Conservation (phyloP, 345 rosid genomes). For the Dipteronia sinensis region DNA sequence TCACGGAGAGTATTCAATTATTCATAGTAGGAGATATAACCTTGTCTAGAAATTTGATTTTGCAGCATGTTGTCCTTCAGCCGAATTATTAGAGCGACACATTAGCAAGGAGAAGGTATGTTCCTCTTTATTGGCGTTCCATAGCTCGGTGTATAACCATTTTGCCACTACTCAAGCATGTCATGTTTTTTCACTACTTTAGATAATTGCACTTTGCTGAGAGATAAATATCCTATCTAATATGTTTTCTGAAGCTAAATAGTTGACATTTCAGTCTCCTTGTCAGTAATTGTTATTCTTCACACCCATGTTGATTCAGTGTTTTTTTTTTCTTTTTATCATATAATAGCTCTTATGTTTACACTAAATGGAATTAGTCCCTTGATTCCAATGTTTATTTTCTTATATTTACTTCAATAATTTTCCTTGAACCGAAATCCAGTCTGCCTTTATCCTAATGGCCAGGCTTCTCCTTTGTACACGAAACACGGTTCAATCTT, state of each 20-base stretch:
- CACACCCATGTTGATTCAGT: not conserved
- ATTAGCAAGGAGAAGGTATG: constrained; percentile 24
- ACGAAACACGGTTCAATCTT: not conserved
- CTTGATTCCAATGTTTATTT: not conserved
- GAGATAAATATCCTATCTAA: too few species aligned
- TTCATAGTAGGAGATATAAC: constrained; percentile 11
- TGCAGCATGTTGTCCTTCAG: constrained; percentile 62
- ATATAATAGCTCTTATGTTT: not conserved
- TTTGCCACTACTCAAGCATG: not conserved
- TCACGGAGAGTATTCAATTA: not conserved
- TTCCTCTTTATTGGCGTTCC: not conserved
- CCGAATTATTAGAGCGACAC: constrained; percentile 32
- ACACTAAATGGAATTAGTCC: not conserved
- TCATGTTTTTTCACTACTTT: not conserved
- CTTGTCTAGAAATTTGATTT: constrained; percentile 11
- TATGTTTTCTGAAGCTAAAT: too few species aligned
- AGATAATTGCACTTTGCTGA: too few species aligned
- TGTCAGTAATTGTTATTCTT: not conserved
- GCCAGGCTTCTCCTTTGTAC: not conserved
- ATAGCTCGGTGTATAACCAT: too few species aligned
- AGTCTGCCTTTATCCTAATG: not conserved
- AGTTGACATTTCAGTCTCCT: not conserved
- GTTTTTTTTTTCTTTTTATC: too few species aligned
- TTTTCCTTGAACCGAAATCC: not conserved
- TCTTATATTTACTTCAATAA: not conserved